Base-by-base conservation (phyloP, 2,329 filamentous ascomycete species). In the Trichoderma asperellum region DNA sequence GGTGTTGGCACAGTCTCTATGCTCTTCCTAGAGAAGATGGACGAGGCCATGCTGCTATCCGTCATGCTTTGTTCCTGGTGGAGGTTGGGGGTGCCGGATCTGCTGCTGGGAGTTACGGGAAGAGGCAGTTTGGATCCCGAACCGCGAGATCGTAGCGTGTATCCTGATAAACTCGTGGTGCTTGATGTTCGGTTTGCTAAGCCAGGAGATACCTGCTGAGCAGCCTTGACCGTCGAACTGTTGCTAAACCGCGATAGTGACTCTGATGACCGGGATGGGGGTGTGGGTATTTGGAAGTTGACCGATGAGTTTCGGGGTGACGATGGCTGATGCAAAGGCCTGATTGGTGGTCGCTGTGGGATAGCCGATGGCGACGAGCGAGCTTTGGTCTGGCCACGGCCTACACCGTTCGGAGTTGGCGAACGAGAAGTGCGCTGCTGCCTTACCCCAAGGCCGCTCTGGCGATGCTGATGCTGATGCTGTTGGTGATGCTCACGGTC, bases 11-110 rank as follows among this genome's bases (percentile, higher is more conserved):
- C 75, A 2, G 77, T 77, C 47, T 80, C 74, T 67, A 80, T 61
- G 61, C 80, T 81, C 27, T 76, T 73, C 0, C 76, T 77, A 35
- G 80, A 82, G 34, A 83, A 81, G 6, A 81, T 73, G 2, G 82
- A 83, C 10, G 81, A 83, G 0, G 78, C 71, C 78, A 82, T 79
- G 75, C 81, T 83, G 73, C 80, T 83, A 66, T 83, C 81, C 14
- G 81, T 81, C 65, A 80, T 76, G 59, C 79, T 82, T 32, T 76
- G 76, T 43, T 82, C 80, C 16, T 76, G 77, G 59, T 73, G 73
- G 34, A 79, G 73, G 7, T 72, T 75, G 2, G 81, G 81, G 0
- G 81, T 82, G 34, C 73, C 76, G 18, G 76, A 77, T 16, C 79
- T 76, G 69, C 76, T 79, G 0, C 52, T 56, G 11, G 80, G 80